phyloP scores from a whole-genome alignment of 208 protist species.

The Leishmania tarentolae region DNA sequence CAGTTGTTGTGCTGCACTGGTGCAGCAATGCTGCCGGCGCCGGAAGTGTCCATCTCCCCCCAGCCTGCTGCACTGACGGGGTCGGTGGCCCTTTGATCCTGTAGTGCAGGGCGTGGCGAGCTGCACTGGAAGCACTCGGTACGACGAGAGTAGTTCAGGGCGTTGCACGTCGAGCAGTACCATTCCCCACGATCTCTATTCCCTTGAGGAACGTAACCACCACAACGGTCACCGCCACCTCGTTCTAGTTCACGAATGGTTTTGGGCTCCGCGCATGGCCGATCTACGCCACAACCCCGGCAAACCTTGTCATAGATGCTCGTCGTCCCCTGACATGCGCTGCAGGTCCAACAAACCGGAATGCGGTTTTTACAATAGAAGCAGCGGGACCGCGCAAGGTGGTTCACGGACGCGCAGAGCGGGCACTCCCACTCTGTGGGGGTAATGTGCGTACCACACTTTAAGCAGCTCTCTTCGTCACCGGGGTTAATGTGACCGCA shows the following conservation, averaged over 20 bases:
- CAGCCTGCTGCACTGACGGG: not conserved
- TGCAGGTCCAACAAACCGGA: slow-evolving; percentile 76
- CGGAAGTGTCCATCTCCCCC: not conserved
- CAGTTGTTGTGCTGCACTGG: slow-evolving; percentile 73
- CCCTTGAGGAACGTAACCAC: slow-evolving; percentile 8
- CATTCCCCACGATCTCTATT: slow-evolving; percentile 49
- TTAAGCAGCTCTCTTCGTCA: slow-evolving; percentile 72
- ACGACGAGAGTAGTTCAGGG: slow-evolving; percentile 74
- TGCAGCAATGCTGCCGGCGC: not conserved
- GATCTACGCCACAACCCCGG: slow-evolving; percentile 48
- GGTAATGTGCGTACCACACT: slow-evolving; percentile 62
- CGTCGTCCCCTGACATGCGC: slow-evolving; percentile 46
- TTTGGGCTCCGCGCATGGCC: slow-evolving; percentile 56
- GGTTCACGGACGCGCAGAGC: slow-evolving; percentile 81
- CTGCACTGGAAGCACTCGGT: slow-evolving; percentile 77
- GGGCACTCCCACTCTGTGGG: slow-evolving; percentile 83
- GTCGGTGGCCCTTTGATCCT: not conserved
- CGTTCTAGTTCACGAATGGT: slow-evolving; percentile 33
- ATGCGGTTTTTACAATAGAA: slow-evolving; percentile 76
- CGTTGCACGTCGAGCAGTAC: slow-evolving; percentile 69
- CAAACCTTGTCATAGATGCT: slow-evolving; percentile 85
- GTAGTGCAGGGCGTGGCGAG: slow-evolving; percentile 11
- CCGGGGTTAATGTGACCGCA: slow-evolving; percentile 79
- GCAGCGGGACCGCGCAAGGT: slow-evolving; percentile 69
- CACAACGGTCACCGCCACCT: not conserved